Evolutionary conservation across 331 rosid genomes (phyloP).

Genomic region (Dryas integrifolia): DNA sequence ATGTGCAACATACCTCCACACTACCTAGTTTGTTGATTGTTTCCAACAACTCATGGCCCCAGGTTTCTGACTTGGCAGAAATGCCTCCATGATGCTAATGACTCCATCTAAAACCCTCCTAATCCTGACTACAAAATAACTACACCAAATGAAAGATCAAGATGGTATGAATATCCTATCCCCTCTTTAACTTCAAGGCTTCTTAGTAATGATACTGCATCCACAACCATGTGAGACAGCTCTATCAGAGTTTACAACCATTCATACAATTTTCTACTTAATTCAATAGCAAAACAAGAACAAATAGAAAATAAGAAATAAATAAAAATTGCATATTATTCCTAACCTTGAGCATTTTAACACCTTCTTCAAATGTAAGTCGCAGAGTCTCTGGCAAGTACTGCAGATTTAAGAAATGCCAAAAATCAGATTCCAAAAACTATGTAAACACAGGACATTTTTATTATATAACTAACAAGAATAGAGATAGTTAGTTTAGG

Average conservation of each 20-base stretch:
- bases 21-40: too few relatives aligned
- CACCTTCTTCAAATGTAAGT: conserved; percentile 88
- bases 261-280: neutral
- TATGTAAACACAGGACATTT: neutral
- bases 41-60: neutral
- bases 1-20: too few relatives aligned
- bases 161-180: neutral
- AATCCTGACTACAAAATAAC: neutral
- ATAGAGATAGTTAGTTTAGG: neutral
- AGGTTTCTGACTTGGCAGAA: neutral
- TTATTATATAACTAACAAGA: neutral
- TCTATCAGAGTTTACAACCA: conserved; percentile 1
- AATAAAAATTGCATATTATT: neutral
- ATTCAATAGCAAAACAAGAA: neutral
- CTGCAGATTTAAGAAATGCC: conserved; percentile 44
- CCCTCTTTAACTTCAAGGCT: neutral
- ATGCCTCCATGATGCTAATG: neutral
- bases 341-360: conserved; percentile 88
- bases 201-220: neutral
- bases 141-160: neutral
- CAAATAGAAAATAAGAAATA: neutral
- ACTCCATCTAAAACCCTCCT: neutral
- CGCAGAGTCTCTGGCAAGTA: conserved; percentile 72
- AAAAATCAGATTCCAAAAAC: conserved; percentile 29
- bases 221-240: neutral